Base-by-base conservation (phyloP, 106 monocot species). In the Dendrobium officinale region DNA sequence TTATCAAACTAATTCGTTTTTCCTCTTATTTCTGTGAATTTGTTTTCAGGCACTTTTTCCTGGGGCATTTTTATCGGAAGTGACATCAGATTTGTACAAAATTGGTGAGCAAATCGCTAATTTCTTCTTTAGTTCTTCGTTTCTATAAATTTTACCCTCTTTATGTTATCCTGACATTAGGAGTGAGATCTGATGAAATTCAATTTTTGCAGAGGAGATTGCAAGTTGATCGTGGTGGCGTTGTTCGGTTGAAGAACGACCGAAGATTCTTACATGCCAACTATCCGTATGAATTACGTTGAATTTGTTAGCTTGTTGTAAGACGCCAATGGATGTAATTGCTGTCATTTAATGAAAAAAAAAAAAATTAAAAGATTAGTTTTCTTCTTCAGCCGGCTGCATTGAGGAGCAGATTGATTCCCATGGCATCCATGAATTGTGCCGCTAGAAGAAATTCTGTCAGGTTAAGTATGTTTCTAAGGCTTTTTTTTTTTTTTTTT, bases 1-100 rank as follows among this genome's bases (percentile, higher is more conserved):
- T 74, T n/a, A 74, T 16, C 7, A 43, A 43, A 44, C 74, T 74
- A 42, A 74, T 74, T 44, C 43, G 1, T 74, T 18, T 74, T 42
- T 40, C 56, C 55, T 51, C 13, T 51, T 51, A 0, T 40, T 56
- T 31, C 40, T 59, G 56, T 55, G 56, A 31, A 6, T 78, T 78
- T 19, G 2, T 6, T 33, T 13, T 83, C 80, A 86, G 86, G 43
- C 31, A 0, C 59, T 86, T 48, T 86, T 83, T 41, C 86, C 86
- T 31, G 80, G 86, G 10, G 55, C 77, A 37, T 79, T 79, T 77
- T 51, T 86, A 49, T 77, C 86, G 33, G 86, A 86, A 70, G 58
- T 86, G 31, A 83, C 86, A 24, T 43, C 83, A 1, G 86, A 86
- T 27, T 77, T 82, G 31, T 86, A 86, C 72, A 86, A 86, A 80